phyloP scores from a whole-genome alignment of 805 yeast species.

The Hanseniaspora taiwanica region DNA sequence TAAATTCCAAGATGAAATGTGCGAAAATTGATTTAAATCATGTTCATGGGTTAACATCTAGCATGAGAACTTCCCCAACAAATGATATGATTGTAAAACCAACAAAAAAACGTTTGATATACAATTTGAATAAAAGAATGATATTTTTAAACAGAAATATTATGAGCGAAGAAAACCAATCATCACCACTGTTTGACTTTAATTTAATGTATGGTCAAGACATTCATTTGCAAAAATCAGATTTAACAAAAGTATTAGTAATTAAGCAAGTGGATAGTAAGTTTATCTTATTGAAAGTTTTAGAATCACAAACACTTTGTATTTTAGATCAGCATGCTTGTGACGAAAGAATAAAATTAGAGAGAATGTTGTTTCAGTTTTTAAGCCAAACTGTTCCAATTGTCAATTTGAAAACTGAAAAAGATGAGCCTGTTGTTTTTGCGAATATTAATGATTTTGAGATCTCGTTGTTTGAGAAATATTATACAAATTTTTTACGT shows the following conservation, averaged over 20 bases:
- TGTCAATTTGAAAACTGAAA: not conserved
- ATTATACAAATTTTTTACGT: constrained; percentile 20
- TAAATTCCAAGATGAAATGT: not conserved
- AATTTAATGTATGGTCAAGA: not conserved
- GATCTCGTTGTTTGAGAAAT: constrained; percentile 19
- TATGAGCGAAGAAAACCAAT: too few relatives aligned
- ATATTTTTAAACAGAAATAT: too few relatives aligned
- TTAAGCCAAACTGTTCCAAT: constrained; percentile 9
- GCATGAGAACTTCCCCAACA: not conserved
- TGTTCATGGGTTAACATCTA: not conserved
- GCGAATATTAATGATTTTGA: constrained; percentile 20
- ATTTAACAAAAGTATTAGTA: constrained; percentile 20
- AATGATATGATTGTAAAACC: not conserved
- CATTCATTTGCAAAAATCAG: constrained; percentile 7
- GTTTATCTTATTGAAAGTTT: constrained; percentile 38
- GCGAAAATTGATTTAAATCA: not conserved
- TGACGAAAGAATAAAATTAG: constrained; percentile 62
- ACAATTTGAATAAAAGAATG: constrained; percentile 1
- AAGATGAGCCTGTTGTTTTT: constrained; percentile 3
- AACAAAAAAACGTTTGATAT: constrained; percentile 2
- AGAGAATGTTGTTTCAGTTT: constrained; percentile 30
- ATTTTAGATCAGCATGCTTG: constrained; percentile 76
- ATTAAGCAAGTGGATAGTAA: constrained; percentile 50
- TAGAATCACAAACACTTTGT: constrained; percentile 18
- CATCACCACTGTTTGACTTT: too few relatives aligned